A percentile compares a stretch with the other conserved stretches of the same genome.
Conservation (phyloP, 208 protist genomes). For the Vickermania ingenoplastis region DNA sequence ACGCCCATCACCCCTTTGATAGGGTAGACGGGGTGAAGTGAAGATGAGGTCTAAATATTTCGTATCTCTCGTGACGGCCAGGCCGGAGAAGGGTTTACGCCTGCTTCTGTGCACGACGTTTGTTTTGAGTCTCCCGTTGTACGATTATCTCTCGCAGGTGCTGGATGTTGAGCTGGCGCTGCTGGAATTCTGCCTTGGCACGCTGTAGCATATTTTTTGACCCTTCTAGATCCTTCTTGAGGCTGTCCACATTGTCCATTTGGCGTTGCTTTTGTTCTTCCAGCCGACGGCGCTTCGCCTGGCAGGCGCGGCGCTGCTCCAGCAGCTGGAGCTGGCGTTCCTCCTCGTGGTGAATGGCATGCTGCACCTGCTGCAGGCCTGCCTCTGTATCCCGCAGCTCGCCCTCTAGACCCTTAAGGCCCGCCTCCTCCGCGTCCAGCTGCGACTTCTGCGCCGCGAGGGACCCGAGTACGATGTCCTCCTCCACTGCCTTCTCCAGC, state of each 20-base stretch:
- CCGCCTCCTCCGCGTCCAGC: slow-evolving; percentile 2
- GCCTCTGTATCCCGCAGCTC: background rate
- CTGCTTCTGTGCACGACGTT: background rate
- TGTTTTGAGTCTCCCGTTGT: background rate
- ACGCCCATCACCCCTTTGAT: no score
- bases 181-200: slow-evolving; percentile 21
- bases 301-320: slow-evolving; percentile 11
- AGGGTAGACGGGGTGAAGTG: no score
- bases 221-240: slow-evolving; percentile 27
- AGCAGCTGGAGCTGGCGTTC: slow-evolving; percentile 8
- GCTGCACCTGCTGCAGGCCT: slow-evolving; percentile 7
- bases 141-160: slow-evolving; percentile 32
- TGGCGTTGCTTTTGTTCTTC: slow-evolving; percentile 39
- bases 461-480: background rate
- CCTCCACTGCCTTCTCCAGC: slow-evolving; percentile 4
- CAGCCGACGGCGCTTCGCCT: slow-evolving; percentile 15
- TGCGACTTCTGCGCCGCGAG: slow-evolving; percentile 1
- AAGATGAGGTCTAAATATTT: no score
- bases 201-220: slow-evolving; percentile 13
- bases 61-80: no score
- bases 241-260: slow-evolving; percentile 55
- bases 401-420: slow-evolving; percentile 2
- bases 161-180: slow-evolving; percentile 17
- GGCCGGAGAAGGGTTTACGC: no score
- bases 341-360: slow-evolving; percentile 2